Base-by-base conservation (phyloP, 352 stramenopile genomes). In the Pythium rhizo-oryzae region DNA sequence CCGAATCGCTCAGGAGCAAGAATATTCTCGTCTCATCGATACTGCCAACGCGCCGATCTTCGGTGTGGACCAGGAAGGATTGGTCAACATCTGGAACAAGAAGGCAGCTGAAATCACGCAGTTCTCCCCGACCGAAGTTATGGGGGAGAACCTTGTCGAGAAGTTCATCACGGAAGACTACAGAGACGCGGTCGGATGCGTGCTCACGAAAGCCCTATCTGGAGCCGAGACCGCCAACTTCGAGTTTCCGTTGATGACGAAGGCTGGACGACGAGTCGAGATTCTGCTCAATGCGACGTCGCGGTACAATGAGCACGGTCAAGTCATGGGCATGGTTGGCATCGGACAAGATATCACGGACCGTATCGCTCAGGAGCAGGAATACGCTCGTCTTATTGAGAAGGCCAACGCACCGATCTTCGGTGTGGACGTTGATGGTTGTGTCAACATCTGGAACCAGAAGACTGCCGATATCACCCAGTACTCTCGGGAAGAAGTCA, bases 391-490 rank as follows among this genome's bases (percentile, higher is more conserved):
- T 13, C 60, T 97, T n/a, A 96, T 98, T 62, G 92, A 98, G 54
- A 97, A 84, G 33, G 90, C 92, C 0, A 97, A 98, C 59, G 87
- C 89, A 15, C 89, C 91, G 5, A 97, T 97, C 54, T 97, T 98
- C 69, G 92, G 90, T 51, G 87, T 97, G n/a, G 90, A 98, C 72
- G 75, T 76, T 0, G 83, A 94, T 46, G 75, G 95, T 7, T 92
- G 87, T 49, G 91, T 97, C 15, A 97, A 97, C 64, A 96, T 96
- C 67, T 96, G 92, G 92, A 97, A 98, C 76, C 87, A 96, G 59
- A 97, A 97, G 67, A 91, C 88, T 13, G 87, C 84, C 0, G 81
- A 98, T 50, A 92, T 97, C 62, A 95, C 87, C 8, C 85, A 93
- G 59, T 92, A 92, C 59, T 72, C 79, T 19, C 69, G 72, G 8